A percentile compares a stretch with the other conserved stretches of the same genome.
These are phyloP conservation scores for Tremella mesenterica DNA, from an alignment of 768 basidiomycete species.

Conservation along the genomic window DNA sequence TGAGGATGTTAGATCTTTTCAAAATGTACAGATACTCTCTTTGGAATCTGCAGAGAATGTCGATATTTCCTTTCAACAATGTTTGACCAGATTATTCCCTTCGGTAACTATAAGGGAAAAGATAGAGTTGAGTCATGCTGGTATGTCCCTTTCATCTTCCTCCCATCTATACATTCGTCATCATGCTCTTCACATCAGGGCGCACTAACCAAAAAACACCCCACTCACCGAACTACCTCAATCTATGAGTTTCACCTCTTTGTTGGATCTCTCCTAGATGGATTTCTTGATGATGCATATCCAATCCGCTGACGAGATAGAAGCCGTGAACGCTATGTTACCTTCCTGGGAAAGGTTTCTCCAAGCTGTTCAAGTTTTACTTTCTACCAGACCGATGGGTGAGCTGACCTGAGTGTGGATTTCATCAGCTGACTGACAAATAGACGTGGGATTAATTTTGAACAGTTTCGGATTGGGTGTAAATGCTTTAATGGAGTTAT, in stretches of 20 bases:
- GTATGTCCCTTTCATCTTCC: neutral
- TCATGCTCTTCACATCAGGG: no score
- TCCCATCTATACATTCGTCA: no score
- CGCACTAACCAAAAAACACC: no score
- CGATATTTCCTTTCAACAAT: slow-evolving; percentile 15
- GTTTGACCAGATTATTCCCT: slow-evolving; percentile 8
- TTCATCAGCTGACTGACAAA: no score
- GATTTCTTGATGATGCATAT: neutral
- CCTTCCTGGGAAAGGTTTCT: neutral
- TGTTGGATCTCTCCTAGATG: no score
- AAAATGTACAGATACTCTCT: neutral
- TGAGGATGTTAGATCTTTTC: neutral
- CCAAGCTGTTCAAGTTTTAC: neutral
- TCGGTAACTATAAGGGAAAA: slow-evolving; percentile 11
- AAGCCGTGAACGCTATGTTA: neutral
- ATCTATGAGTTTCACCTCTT: neutral
- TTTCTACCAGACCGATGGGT: neutral
- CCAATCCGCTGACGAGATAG: neutral
- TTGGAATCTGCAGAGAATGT: slow-evolving; percentile 24
- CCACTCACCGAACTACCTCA: no score
- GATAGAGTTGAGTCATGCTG: slow-evolving; percentile 6
- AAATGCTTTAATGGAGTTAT: no score
- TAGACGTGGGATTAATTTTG: no score
- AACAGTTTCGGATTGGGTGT: no score
- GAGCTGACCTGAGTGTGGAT: neutral